Evolutionary conservation across 1,284 basidiomycete genomes (phyloP).

Genomic region (Gymnopus androsaceus): DNA sequence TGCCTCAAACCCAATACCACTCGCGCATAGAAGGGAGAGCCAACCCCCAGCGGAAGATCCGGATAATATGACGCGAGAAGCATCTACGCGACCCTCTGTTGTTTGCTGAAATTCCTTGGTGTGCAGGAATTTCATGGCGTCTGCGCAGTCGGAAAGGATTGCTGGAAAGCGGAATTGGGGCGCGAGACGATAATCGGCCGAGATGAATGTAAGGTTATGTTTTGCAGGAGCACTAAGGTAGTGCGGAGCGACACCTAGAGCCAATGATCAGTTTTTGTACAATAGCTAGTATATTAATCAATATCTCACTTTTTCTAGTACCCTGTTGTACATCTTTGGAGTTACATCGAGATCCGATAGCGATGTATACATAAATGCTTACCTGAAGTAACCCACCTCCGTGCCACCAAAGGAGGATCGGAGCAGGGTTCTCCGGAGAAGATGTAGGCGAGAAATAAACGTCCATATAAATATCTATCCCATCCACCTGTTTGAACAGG

Average conservation of each 20-base stretch:
- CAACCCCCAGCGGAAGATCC: constrained; percentile 42
- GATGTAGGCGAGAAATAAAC: constrained; percentile 35
- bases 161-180: constrained; percentile 39
- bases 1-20: constrained; percentile 36
- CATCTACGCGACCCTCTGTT: constrained; percentile 31
- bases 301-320: constrained; percentile 34
- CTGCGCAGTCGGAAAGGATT: constrained; percentile 36
- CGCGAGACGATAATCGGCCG: constrained; percentile 39
- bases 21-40: constrained; percentile 34
- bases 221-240: constrained; percentile 32
- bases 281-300: not conserved
- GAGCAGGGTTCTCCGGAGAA: constrained; percentile 29
- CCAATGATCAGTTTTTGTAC: not conserved
- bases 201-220: constrained; percentile 35
- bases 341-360: not conserved
- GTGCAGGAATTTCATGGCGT: constrained; percentile 33
- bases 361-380: not conserved
- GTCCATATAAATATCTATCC: constrained; percentile 36
- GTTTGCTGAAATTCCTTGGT: constrained; percentile 27
- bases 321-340: constrained; percentile 28
- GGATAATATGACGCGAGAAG: constrained; percentile 33
- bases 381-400: constrained; percentile 35
- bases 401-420: constrained; percentile 38
- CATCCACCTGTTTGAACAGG: constrained; percentile 33
- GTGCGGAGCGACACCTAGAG: constrained; percentile 33